These are phyloP conservation scores for Aspergillaceae sp. DNA, from an alignment of 2,329 filamentous ascomycete genomes.

Conservation along the genomic window DNA sequence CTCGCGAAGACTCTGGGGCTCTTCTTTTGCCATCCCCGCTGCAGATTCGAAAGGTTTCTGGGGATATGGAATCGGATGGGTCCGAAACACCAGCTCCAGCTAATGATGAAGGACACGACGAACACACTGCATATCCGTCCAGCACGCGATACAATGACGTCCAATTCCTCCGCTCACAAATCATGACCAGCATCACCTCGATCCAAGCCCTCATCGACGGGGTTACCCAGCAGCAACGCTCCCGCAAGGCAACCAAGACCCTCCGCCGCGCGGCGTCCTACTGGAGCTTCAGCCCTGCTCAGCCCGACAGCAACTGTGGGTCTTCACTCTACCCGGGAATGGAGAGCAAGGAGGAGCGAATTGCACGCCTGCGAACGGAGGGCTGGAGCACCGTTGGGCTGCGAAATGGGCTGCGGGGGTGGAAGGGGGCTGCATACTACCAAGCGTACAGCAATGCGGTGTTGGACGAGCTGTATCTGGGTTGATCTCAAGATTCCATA, in stretches of 20 bases:
- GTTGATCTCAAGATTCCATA: too few relatives aligned
- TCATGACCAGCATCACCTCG: slow-evolving; percentile 18
- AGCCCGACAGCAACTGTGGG: slow-evolving; percentile 6
- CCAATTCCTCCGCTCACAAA: slow-evolving; percentile 17
- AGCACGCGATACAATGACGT: slow-evolving; percentile 19
- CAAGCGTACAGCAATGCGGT: slow-evolving; percentile 27
- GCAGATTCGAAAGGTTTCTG: slow-evolving; percentile 14
- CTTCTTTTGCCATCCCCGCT: slow-evolving; percentile 20
- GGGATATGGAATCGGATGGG: not conserved
- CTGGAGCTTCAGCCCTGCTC: slow-evolving; percentile 30
- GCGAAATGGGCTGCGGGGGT: slow-evolving; percentile 20
- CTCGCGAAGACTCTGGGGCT: slow-evolving; percentile 3
- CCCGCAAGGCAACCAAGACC: slow-evolving; percentile 13
- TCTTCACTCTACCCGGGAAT: slow-evolving; percentile 3
- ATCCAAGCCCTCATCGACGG: slow-evolving; percentile 20
- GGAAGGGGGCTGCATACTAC: slow-evolving; percentile 33
- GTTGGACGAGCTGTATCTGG: slow-evolving; percentile 28
- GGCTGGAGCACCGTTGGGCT: slow-evolving; percentile 33
- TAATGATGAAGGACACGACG: not conserved
- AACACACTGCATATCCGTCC: slow-evolving; percentile 2
- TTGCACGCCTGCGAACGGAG: slow-evolving; percentile 25
- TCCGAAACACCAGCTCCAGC: not conserved
- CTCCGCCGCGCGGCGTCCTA: slow-evolving; percentile 28
- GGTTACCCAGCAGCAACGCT: slow-evolving; percentile 16
- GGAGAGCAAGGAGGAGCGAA: slow-evolving; percentile 28